Evolutionary conservation across 768 basidiomycete genomes (phyloP), one percentile per base, ranked within the genome.

Genomic region (Pseudohyphozyma bogoriensis): DNA sequence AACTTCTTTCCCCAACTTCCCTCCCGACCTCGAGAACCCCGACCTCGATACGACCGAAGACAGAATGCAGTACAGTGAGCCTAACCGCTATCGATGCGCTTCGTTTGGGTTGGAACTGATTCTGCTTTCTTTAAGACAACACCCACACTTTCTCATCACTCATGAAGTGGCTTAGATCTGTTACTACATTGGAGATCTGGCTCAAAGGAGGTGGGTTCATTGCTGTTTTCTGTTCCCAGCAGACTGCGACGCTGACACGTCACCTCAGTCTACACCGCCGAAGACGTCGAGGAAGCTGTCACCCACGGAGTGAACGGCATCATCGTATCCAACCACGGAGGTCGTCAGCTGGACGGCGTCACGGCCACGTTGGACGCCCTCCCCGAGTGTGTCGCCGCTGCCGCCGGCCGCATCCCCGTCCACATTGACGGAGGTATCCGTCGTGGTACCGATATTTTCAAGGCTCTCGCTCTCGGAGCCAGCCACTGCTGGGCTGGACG

Each of bases 151-250:
- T 18, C 49, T 18, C 28, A 6, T 39, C 46, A 12, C n/a, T 58
- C 18, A 22, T 52, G 3, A n/a, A 9, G 8, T 53, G 50, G 39
- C 28, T 35, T 7, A 39, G 40, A 32, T 51, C 40, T 22, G 28
- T 47, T 4, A 63, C 61, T 11, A 53, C 50, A 16, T 50, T 76
- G 29, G 70, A 72, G 4, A 59, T 75, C 31, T 72, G 73, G 0
- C 51, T 75, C 39, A 75, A 75, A 50, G 74, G 74, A 26, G n/a
- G n/a, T n/a, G n/a, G n/a, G n/a, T n/a, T n/a, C n/a, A 49, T 60
- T 32, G 46, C 54, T n/a, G n/a, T n/a, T n/a, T n/a, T n/a, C n/a
- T n/a, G n/a, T n/a, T n/a, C n/a, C n/a, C n/a, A n/a, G n/a, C n/a
- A n/a, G n/a, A n/a, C n/a, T n/a, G n/a, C n/a, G n/a, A n/a, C n/a